Evolutionary conservation across 805 yeast genomes (phyloP).

Genomic region (Nakazawaea ambrosiae): DNA sequence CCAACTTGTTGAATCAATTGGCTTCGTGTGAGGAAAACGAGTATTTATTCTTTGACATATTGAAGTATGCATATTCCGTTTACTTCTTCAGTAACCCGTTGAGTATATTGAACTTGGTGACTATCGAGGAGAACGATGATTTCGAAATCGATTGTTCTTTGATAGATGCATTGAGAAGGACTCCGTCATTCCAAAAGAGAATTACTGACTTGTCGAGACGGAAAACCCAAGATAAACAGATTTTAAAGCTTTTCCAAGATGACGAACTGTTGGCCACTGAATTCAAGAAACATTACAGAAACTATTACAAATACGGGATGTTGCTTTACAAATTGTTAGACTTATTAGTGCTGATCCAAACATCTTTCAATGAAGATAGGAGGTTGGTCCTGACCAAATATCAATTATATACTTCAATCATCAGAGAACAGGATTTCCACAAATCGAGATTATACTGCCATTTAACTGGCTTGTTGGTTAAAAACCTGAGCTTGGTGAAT

Average conservation of each 20-base stretch:
- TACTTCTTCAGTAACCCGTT: slow-evolving; percentile 11
- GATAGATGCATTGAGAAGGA: slow-evolving; percentile 2
- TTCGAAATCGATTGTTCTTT: slow-evolving; percentile 3
- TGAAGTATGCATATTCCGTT: slow-evolving; percentile 9
- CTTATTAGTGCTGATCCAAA: slow-evolving; percentile 3
- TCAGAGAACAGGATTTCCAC: slow-evolving; percentile 1
- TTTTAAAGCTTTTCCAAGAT: background rate
- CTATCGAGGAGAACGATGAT: slow-evolving; percentile 1
- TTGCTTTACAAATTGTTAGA: slow-evolving; percentile 7
- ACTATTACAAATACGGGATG: slow-evolving; percentile 1
- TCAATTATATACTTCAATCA: slow-evolving; percentile 4
- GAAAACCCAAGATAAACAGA: background rate
- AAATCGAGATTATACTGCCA: slow-evolving; percentile 5
- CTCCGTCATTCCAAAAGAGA: slow-evolving; percentile 2
- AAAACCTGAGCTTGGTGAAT: background rate
- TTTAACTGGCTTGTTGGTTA: background rate
- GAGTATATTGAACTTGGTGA: slow-evolving; percentile 6
- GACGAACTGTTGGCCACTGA: background rate
- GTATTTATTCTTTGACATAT: slow-evolving; percentile 4
- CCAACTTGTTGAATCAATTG: slow-evolving; percentile 35
- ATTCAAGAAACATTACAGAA: slow-evolving; percentile 5
- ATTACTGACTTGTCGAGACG: background rate
- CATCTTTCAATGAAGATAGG: background rate
- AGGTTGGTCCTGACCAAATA: background rate
- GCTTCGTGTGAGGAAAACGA: slow-evolving; percentile 28